Percentiles rank a stretch among this genome's conserved stretches.
Conservation (phyloP, 1,284 basidiomycete genomes). For the Lentinula novae-zelandiae region DNA sequence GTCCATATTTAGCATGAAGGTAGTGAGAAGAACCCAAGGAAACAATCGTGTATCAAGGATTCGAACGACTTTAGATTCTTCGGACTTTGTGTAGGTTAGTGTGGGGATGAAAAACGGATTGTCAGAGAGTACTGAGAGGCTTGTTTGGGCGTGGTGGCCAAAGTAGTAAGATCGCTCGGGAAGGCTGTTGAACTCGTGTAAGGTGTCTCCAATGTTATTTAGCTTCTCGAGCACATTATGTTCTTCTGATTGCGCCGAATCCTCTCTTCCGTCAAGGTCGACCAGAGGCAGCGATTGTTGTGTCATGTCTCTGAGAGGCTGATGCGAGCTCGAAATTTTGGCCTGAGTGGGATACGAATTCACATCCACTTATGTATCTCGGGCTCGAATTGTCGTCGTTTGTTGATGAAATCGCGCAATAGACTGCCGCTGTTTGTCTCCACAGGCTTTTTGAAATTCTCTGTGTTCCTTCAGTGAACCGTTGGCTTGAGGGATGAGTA, state of each 20-base stretch:
- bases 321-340: neutral
- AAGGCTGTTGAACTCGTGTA: neutral
- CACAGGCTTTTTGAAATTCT: too few relatives aligned
- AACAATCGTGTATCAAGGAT: constrained; percentile 31
- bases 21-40: constrained; percentile 32
- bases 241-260: too few relatives aligned
- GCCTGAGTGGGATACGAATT: neutral
- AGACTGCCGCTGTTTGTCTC: neutral
- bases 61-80: constrained; percentile 29
- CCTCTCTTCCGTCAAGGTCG: neutral
- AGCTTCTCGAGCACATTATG: neutral
- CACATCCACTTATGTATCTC: neutral
- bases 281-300: neutral
- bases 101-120: constrained; percentile 24
- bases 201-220: neutral
- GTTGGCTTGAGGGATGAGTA: too few relatives aligned
- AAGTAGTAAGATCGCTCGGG: neutral
- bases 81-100: constrained; percentile 27
- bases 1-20: constrained; percentile 38
- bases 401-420: constrained; percentile 4
- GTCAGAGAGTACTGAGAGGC: neutral
- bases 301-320: neutral
- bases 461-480: too few relatives aligned
- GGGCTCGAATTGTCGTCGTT: neutral
- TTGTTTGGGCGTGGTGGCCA: neutral